Percentiles rank a stretch among this genome's conserved stretches.
phyloP scores from a whole-genome alignment of 73 alveolate species.

The Halteria grandinella region DNA sequence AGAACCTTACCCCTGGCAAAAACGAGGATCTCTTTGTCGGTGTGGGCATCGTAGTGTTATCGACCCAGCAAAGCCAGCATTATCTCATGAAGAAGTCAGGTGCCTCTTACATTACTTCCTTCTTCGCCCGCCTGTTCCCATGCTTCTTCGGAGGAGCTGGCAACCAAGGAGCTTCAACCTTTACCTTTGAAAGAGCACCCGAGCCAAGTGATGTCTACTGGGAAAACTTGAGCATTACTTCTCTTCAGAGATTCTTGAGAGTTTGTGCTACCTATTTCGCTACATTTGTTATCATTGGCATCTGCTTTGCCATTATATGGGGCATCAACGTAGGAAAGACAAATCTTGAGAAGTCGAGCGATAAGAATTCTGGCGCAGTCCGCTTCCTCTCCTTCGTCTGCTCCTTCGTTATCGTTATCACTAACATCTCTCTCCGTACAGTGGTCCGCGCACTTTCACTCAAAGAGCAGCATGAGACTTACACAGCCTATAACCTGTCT shows the following conservation, averaged over 20 bases:
- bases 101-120: not conserved
- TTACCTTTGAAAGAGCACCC: conserved; percentile 72
- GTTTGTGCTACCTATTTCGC: conserved; percentile 41
- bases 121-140: not conserved
- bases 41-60: not conserved
- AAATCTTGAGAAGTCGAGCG: conserved; percentile 28
- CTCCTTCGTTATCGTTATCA: conserved; percentile 60
- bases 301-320: conserved; percentile 66
- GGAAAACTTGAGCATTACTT: conserved; percentile 72
- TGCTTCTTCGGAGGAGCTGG: not conserved
- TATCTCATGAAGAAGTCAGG: not conserved
- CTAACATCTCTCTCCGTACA: conserved; percentile 53
- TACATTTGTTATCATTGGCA: conserved; percentile 50
- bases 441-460: conserved; percentile 55
- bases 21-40: not conserved
- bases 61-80: not conserved
- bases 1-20: conserved; percentile 2
- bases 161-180: not conserved
- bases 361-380: conserved; percentile 25
- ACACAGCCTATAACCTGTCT: conserved; percentile 73
- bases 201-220: conserved; percentile 87
- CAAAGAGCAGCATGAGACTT: conserved; percentile 68
- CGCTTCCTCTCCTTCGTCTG: conserved; percentile 50
- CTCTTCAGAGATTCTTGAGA: conserved; percentile 38
- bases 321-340: conserved; percentile 52